Conservation (phyloP, 2,329 filamentous ascomycete genomes). For the Gliomastix tumulicola region DNA sequence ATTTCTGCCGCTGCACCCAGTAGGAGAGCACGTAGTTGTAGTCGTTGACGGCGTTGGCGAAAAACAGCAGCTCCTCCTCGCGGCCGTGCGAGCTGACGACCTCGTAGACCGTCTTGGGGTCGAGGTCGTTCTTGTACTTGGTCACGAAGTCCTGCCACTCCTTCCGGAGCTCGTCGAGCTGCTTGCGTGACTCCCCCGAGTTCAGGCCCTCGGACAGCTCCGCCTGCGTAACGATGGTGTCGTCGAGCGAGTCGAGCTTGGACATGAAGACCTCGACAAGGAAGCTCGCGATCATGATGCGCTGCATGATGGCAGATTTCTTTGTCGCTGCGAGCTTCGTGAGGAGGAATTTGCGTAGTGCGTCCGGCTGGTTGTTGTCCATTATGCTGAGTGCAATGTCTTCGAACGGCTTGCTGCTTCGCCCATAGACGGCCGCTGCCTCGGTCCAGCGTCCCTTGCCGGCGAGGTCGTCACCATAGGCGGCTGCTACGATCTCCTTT, state of each 20-base stretch:
- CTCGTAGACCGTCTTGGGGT: constrained; percentile 89
- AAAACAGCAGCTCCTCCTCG: constrained; percentile 87
- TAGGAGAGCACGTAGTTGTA: constrained; percentile 94
- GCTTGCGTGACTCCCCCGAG: constrained; percentile 62
- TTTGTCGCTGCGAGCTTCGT: constrained; percentile 78
- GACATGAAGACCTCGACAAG: constrained; percentile 95
- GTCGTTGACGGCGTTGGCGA: constrained; percentile 81
- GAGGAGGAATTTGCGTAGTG: constrained; percentile 79
- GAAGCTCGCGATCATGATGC: constrained; percentile 93
- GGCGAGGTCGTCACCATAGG: constrained; percentile 83
- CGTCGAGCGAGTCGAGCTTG: constrained; percentile 89
- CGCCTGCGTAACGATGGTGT: constrained; percentile 84
- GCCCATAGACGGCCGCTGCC: constrained; percentile 84
- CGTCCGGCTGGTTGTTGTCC: constrained; percentile 84
- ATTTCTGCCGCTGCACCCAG: constrained; percentile 93
- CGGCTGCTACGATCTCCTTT: constrained; percentile 85
- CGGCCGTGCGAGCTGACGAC: constrained; percentile 92
- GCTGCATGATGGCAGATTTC: constrained; percentile 82
- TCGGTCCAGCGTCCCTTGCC: constrained; percentile 76
- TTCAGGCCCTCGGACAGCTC: constrained; percentile 69
- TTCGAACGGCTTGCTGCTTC: constrained; percentile 94
- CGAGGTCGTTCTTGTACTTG: constrained; percentile 80
- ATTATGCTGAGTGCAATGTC: constrained; percentile 90
- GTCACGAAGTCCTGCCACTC: constrained; percentile 87
- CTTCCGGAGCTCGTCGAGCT: constrained; percentile 61